Evolutionary conservation across 1,284 basidiomycete genomes (phyloP).

Genomic region (Exobasidium rhododendri): DNA sequence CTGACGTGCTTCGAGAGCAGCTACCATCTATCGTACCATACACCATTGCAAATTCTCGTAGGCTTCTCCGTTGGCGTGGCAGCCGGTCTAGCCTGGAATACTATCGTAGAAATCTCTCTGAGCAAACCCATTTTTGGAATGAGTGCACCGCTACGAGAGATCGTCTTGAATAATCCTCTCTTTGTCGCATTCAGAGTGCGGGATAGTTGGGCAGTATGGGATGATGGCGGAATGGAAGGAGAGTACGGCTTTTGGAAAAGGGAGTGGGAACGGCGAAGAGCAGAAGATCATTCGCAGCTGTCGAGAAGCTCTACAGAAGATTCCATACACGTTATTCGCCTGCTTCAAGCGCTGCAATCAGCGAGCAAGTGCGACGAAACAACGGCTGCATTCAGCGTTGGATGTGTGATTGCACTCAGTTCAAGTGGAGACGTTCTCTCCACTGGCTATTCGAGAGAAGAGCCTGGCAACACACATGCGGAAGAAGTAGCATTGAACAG

Average conservation of each 20-base stretch:
- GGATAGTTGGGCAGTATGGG: constrained; percentile 76
- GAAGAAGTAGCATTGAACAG: constrained; percentile 91
- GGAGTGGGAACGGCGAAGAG: constrained; percentile 54
- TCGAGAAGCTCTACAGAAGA: neutral
- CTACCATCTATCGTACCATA: constrained; percentile 72
- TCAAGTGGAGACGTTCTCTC: constrained; percentile 60
- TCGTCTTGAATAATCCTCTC: constrained; percentile 63
- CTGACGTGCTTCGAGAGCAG: constrained; percentile 55
- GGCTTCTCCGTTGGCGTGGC: constrained; percentile 67
- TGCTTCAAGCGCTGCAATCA: constrained; percentile 66
- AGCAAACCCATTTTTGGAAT: neutral
- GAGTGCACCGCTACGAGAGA: constrained; percentile 23
- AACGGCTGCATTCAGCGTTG: constrained; percentile 88
- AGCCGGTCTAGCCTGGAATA: constrained; percentile 64
- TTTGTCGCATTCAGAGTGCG: constrained; percentile 68
- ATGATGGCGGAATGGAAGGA: constrained; percentile 66
- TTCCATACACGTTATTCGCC: neutral
- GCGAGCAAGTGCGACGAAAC: constrained; percentile 70
- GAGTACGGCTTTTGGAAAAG: constrained; percentile 67
- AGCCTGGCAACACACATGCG: constrained; percentile 90
- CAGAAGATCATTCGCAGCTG: constrained; percentile 10
- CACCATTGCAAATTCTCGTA: constrained; percentile 68
- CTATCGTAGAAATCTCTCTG: constrained; percentile 62
- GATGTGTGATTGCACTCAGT: constrained; percentile 71
- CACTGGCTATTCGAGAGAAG: constrained; percentile 85